Base-by-base conservation (phyloP, 306 rosid species). In the Begonia peltatifolia region DNA sequence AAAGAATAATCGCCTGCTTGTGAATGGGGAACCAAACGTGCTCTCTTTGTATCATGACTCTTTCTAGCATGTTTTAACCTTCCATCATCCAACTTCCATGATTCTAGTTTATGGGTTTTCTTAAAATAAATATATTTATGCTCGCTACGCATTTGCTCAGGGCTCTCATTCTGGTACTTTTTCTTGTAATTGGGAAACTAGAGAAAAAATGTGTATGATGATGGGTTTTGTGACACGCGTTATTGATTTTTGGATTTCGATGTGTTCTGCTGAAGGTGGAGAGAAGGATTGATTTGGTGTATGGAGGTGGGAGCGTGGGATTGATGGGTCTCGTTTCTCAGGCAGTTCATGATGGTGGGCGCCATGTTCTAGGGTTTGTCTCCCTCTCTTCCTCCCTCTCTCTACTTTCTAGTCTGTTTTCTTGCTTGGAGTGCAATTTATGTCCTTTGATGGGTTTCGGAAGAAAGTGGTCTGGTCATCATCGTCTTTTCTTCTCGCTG, bases 311-410 rank as follows among this genome's bases (percentile, higher is more conserved):
- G 64, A 92, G 99, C 81, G 88, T 92, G 87, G 99, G 99, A 47
- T 49, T 87, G 74, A 87, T 87, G 99, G 99, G 99, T 62, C 93
- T 92, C 18, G 89, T 92, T 83, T 92, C 99, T 71, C 96, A 87
- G 84, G 99, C 96, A 20, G 99, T 87, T 75, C 99, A 87, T 92
- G 99, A 92, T 92, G 99, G 99, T 60, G 99, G 99, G 62, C 99
- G 96, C 56, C 99, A 92, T 87, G 99, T 92, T 74, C 79, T 92
- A 63, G 99, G 99, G 99, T 92, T 70, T 70, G 77, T 76, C 18
- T 54, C 67, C 42, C 61, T 57, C 64, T 17, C 64, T 16, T 50
- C 53, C 63, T 51, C 61, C 42, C 55, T 57, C 53, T 6, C 38
- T 36, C 52, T 12, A 60, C 41, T 20, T 53, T 53, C 61, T 46